Conservation (phyloP, 768 basidiomycete species). For the Pleurotus ostreatus region DNA sequence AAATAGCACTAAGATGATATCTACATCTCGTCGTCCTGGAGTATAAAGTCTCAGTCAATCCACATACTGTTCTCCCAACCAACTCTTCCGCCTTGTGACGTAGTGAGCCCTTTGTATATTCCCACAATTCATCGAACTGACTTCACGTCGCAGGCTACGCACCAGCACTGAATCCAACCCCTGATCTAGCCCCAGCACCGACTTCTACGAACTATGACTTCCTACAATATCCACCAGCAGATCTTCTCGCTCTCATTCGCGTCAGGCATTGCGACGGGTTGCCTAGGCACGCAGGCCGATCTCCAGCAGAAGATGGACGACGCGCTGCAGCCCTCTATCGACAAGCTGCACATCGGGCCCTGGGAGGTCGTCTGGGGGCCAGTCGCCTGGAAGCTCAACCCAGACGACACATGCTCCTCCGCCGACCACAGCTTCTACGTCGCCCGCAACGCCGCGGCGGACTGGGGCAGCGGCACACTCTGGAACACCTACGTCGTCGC, state of each 20-base stretch:
- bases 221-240: constrained; percentile 4
- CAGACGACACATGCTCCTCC: neutral
- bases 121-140: too few relatives aligned
- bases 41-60: too few relatives aligned
- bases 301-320: neutral
- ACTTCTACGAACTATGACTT: constrained; percentile 21
- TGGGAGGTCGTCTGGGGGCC: constrained; percentile 3
- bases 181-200: constrained; percentile 35
- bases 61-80: too few relatives aligned
- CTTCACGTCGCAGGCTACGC: constrained; percentile 15
- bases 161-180: constrained; percentile 16
- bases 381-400: neutral
- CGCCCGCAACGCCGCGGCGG: neutral
- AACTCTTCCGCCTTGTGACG: too few relatives aligned
- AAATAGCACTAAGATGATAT: too few relatives aligned
- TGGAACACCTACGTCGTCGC: constrained; percentile 7
- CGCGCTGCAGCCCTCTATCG: neutral
- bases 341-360: neutral
- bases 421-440: constrained; percentile 3
- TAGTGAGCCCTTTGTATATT: too few relatives aligned
- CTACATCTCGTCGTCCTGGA: too few relatives aligned
- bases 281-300: neutral
- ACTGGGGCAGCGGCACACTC: neutral
- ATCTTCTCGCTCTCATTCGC: neutral
- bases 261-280: neutral